Evolutionary conservation across 169 alveolate genomes (phyloP), one percentile per base, ranked within the genome.

Genomic region (Eimeria praecox): DNA sequence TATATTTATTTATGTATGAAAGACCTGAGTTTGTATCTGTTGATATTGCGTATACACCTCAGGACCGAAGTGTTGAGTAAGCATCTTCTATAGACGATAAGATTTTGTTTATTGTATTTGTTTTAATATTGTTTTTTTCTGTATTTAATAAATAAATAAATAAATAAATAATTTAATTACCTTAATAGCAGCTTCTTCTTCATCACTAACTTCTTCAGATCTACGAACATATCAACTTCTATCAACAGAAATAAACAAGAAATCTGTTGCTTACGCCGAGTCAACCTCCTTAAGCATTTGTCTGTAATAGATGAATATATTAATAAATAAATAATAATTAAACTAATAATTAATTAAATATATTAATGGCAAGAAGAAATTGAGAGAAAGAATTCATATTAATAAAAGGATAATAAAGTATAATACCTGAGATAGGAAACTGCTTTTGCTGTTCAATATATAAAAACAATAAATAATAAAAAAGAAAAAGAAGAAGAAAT

Each of bases 11-110:
- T 9, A 2, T 56, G 3, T 5, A 14, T 20, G 18, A 14, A 56
- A 56, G 18, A 14, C 8, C 3, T 14, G 8, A 56, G 27, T 56
- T 5, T 2, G 59, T 24, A 94, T 12, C 1, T 40, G 8, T 35
- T 66, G 3, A 78, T 94, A 83, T 30, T 75, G 62, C 27, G 42
- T 42, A 69, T 83, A 75, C 22, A 94, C 82, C 40, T 30, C 85
- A 27, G 87, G 80, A 35, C 96, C 94, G 56, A 93, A n/a, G 75
- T 86, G 96, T 56, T 78, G 93, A 10, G 54, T 94, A 35, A 94
- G 40, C 6, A 87, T 64, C 24, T 62, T 64, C 94, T 94, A 54
- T 38, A 35, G 0, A 30, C n/a, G 5, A 59, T 44, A 56, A 10
- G 18, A 46, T 14, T 14, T 5, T 14, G 3, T 2, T 9, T 2